A percentile compares a stretch with the other conserved stretches of the same genome.
phyloP scores from a whole-genome alignment of 768 basidiomycete genomes.

The Mycena chlorophos region DNA sequence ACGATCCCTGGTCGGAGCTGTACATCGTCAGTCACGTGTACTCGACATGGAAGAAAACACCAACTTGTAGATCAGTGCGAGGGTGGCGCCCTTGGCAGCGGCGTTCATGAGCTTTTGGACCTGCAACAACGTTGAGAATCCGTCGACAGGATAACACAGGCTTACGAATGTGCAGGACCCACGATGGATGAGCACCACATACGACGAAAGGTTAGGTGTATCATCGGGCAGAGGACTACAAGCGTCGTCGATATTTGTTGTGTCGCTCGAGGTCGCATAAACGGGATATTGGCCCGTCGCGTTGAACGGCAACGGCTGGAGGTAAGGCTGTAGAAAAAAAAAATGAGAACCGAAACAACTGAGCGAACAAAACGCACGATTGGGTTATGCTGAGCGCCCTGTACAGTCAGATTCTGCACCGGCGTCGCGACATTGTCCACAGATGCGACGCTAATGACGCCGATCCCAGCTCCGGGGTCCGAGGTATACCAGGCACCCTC shows the following conservation, averaged over 20 bases:
- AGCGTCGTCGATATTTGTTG: slow-evolving; percentile 39
- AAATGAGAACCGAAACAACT: neutral
- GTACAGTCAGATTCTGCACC: slow-evolving; percentile 14
- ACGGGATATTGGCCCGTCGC: slow-evolving; percentile 37
- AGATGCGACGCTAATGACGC: slow-evolving; percentile 40
- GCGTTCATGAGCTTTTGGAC: slow-evolving; percentile 39
- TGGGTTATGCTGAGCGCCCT: slow-evolving; percentile 12
- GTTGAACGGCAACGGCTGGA: slow-evolving; percentile 35
- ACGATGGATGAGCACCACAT: slow-evolving; percentile 42
- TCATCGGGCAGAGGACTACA: slow-evolving; percentile 41
- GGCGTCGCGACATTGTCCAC: slow-evolving; percentile 13
- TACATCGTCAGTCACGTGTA: neutral
- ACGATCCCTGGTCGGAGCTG: slow-evolving; percentile 15
- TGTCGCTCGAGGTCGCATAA: slow-evolving; percentile 42
- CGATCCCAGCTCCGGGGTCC: slow-evolving; percentile 37
- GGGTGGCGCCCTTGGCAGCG: slow-evolving; percentile 35
- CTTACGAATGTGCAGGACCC: slow-evolving; percentile 47
- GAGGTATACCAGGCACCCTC: slow-evolving; percentile 49
- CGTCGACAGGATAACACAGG: slow-evolving; percentile 2
- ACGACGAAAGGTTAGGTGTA: slow-evolving; percentile 39
- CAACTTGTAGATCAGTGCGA: slow-evolving; percentile 37
- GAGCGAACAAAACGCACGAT: slow-evolving; percentile 15
- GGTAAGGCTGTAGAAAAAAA: slow-evolving; percentile 30
- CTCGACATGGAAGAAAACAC: slow-evolving; percentile 24
- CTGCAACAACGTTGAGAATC: slow-evolving; percentile 17